phyloP scores from a whole-genome alignment of 2,329 filamentous ascomycete genomes.

The Aspergillus pseudotamarii region DNA sequence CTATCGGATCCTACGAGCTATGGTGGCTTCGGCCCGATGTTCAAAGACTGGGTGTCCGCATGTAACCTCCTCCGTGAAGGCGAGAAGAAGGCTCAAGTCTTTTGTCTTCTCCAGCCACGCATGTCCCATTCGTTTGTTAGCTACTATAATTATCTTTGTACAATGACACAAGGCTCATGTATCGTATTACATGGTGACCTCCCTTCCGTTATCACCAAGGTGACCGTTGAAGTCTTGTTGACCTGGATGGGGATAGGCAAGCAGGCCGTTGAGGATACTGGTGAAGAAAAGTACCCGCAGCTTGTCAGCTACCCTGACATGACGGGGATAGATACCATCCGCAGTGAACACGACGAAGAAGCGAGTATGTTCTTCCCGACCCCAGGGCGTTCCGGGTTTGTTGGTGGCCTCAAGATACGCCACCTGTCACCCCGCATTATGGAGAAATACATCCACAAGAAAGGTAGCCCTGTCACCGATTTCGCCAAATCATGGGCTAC shows the following conservation, averaged over 20 bases:
- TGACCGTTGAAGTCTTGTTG: slow-evolving; percentile 48
- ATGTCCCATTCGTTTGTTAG: slow-evolving; percentile 19
- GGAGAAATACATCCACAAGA: not conserved
- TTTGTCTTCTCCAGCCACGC: slow-evolving; percentile 42
- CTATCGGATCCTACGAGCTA: slow-evolving; percentile 21
- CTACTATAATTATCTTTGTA: slow-evolving; percentile 48
- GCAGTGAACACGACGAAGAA: not conserved
- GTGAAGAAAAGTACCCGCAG: not conserved
- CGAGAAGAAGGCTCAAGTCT: slow-evolving; percentile 41
- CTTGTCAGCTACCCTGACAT: not conserved
- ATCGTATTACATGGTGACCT: slow-evolving; percentile 32
- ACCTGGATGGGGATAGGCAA: slow-evolving; percentile 47
- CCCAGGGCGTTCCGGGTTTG: not conserved
- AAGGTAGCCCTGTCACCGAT: not conserved
- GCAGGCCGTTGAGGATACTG: not conserved
- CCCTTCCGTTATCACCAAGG: slow-evolving; percentile 41
- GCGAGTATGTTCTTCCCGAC: not conserved
- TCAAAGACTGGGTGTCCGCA: slow-evolving; percentile 51
- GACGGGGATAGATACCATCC: not conserved
- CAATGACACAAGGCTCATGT: slow-evolving; percentile 47
- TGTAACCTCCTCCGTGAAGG: slow-evolving; percentile 38
- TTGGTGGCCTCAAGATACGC: not conserved
- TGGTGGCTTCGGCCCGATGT: slow-evolving; percentile 38
- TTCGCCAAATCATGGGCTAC: slow-evolving; percentile 40
- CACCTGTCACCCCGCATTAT: not conserved